Evolutionary conservation across 2,329 filamentous ascomycete species (phyloP).

Genomic region (Zasmidium angulare): DNA sequence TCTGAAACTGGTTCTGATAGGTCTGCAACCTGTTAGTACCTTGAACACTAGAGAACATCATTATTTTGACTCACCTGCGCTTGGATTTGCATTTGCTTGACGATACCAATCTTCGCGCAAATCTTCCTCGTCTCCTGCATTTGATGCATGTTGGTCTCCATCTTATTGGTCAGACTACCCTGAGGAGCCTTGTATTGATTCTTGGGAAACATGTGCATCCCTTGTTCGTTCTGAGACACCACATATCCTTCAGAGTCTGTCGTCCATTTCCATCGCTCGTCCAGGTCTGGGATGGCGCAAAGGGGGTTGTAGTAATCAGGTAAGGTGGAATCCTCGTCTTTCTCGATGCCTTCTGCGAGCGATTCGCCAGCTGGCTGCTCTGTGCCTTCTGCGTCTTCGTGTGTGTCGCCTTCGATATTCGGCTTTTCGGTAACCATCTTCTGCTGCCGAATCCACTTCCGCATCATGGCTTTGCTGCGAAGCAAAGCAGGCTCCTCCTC

Average conservation of each 20-base stretch:
- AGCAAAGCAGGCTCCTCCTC: constrained; percentile 83
- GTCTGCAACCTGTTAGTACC: constrained; percentile 55
- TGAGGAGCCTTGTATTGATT: constrained; percentile 74
- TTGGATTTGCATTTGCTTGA: constrained; percentile 99
- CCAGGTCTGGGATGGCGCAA: constrained; percentile 81
- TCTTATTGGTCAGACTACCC: constrained; percentile 71
- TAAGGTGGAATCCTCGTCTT: constrained; percentile 77
- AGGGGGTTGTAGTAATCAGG: constrained; percentile 94
- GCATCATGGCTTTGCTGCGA: constrained; percentile 83
- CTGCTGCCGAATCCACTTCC: constrained; percentile 78
- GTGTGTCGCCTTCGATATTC: constrained; percentile 44
- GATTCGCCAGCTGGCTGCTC: constrained; percentile 64
- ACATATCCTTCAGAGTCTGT: constrained; percentile 88
- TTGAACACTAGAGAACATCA: neutral
- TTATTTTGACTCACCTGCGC: constrained; percentile 67
- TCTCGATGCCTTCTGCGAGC: constrained; percentile 91
- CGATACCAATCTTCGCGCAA: constrained; percentile 92
- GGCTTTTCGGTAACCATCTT: constrained; percentile 46
- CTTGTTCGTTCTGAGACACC: constrained; percentile 84
- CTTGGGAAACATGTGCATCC: constrained; percentile 71
- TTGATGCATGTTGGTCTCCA: constrained; percentile 88
- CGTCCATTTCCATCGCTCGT: constrained; percentile 76
- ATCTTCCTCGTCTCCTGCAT: constrained; percentile 97
- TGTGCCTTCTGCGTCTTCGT: constrained; percentile 45
- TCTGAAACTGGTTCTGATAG: constrained; percentile 97